Conservation (phyloP, 2,329 filamentous ascomycete species). For the Trichophyton equinum region DNA sequence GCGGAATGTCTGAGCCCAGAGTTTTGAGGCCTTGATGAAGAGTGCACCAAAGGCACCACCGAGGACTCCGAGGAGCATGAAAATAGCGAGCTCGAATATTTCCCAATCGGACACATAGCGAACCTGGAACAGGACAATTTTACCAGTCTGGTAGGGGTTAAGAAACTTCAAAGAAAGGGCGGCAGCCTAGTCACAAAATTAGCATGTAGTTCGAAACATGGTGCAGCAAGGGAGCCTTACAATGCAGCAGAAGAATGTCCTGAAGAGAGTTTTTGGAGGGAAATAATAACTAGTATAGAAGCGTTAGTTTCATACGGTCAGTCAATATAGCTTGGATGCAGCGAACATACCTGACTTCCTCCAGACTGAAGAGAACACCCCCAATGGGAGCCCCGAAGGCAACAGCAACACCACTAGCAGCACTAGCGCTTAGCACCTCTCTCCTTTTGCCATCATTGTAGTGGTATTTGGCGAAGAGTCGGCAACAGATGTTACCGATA, state of each 20-base stretch:
- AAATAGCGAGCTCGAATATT: slow-evolving; percentile 76
- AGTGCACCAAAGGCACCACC: slow-evolving; percentile 76
- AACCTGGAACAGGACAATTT: slow-evolving; percentile 94
- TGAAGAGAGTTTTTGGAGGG: slow-evolving; percentile 89
- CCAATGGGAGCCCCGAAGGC: slow-evolving; percentile 90
- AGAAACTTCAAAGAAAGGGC: slow-evolving; percentile 86
- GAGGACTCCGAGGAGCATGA: slow-evolving; percentile 73
- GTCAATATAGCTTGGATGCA: neutral
- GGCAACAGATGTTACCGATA: slow-evolving; percentile 87
- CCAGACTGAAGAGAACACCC: slow-evolving; percentile 84
- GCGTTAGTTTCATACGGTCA: neutral
- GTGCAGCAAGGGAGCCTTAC: slow-evolving; percentile 32
- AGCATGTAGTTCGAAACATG: neutral
- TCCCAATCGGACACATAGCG: slow-evolving; percentile 85
- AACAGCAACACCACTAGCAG: slow-evolving; percentile 82
- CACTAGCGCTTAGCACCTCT: slow-evolving; percentile 82
- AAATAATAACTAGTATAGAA: slow-evolving; percentile 64
- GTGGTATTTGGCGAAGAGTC: slow-evolving; percentile 89
- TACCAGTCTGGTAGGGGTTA: slow-evolving; percentile 89
- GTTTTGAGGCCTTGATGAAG: slow-evolving; percentile 88
- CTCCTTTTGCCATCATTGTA: slow-evolving; percentile 86
- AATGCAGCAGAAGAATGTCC: slow-evolving; percentile 97
- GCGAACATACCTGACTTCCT: slow-evolving; percentile 57
- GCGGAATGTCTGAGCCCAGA: slow-evolving; percentile 83
- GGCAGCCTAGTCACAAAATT: slow-evolving; percentile 38